Evolutionary conservation across 2,329 filamentous ascomycete genomes (phyloP).

Genomic region (Knufia fluminis): DNA sequence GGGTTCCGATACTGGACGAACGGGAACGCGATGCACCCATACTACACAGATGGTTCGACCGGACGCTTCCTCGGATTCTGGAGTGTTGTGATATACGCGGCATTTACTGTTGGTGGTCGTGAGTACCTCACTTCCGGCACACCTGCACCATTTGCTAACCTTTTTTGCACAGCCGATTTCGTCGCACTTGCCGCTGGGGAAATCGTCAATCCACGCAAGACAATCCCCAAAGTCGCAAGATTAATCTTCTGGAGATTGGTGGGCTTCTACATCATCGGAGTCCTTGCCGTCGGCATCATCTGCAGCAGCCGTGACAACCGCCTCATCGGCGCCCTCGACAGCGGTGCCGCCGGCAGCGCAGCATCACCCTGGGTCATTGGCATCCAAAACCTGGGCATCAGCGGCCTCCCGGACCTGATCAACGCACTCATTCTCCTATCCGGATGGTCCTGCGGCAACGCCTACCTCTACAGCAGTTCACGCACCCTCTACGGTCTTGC

Average conservation of each 20-base stretch:
- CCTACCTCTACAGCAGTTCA: conserved; percentile 49
- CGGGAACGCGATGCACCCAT: conserved; percentile 58
- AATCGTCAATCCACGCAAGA: conserved; percentile 57
- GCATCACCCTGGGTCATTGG: conserved; percentile 66
- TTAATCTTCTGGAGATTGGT: conserved; percentile 70
- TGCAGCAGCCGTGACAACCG: conserved; percentile 56
- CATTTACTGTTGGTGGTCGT: conserved; percentile 55
- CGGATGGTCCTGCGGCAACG: conserved; percentile 60
- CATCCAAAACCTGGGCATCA: conserved; percentile 50
- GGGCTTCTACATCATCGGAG: conserved; percentile 64
- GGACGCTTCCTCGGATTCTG: conserved; percentile 65
- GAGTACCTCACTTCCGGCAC: too few relatives aligned
- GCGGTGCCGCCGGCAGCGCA: conserved; percentile 52
- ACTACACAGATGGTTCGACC: conserved; percentile 53
- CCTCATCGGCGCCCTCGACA: conserved; percentile 49
- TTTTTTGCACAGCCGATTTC: too few relatives aligned
- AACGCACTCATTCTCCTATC: conserved; percentile 66
- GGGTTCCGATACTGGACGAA: conserved; percentile 58
- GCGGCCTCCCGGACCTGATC: conserved; percentile 60
- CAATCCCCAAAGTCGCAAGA: conserved; percentile 64
- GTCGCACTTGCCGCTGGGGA: conserved; percentile 53
- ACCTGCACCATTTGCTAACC: too few relatives aligned
- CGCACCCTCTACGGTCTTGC: conserved; percentile 41
- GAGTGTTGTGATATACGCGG: conserved; percentile 59
- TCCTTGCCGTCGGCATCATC: conserved; percentile 58